phyloP scores from a whole-genome alignment of 306 rosid species.

The Mucuna pruriens region DNA sequence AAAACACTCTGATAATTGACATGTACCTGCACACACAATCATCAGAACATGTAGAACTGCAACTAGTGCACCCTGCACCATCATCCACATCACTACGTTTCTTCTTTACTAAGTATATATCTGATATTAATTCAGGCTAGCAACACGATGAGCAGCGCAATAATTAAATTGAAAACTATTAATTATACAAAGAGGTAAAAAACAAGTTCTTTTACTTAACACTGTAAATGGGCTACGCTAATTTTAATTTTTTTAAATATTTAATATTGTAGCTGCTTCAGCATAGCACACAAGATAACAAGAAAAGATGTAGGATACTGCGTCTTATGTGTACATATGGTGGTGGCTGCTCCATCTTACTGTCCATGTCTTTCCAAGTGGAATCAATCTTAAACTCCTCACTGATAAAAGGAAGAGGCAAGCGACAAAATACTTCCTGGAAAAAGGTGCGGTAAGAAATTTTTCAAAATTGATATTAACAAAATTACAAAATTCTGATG shows the following conservation, averaged over 20 bases:
- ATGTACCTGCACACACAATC: constrained; percentile 90
- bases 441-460: constrained; percentile 20
- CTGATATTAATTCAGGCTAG: constrained; percentile 64
- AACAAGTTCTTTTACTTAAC: constrained; percentile 28
- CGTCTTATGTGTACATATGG: constrained; percentile 80
- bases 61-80: constrained; percentile 79
- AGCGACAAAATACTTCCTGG: constrained; percentile 73
- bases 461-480: constrained; percentile 21
- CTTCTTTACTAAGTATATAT: constrained; percentile 76
- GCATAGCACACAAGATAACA: constrained; percentile 8
- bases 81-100: constrained; percentile 77
- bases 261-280: constrained; percentile 29
- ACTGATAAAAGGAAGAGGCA: constrained; percentile 73
- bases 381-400: constrained; percentile 90
- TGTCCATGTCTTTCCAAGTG: constrained; percentile 74
- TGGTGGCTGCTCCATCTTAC: constrained; percentile 78
- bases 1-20: constrained; percentile 14
- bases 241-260: constrained; percentile 13
- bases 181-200: constrained; percentile 12
- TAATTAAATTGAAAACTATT: constrained; percentile 1
- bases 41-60: constrained; percentile 67
- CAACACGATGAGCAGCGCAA: constrained; percentile 27
- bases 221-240: constrained; percentile 7
- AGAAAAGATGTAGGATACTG: constrained; percentile 67
- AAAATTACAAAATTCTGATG: constrained; percentile 27